A percentile compares a stretch with the other conserved stretches of the same genome.
phyloP scores from a whole-genome alignment of 305 asterid genomes.

The Withania somnifera region DNA sequence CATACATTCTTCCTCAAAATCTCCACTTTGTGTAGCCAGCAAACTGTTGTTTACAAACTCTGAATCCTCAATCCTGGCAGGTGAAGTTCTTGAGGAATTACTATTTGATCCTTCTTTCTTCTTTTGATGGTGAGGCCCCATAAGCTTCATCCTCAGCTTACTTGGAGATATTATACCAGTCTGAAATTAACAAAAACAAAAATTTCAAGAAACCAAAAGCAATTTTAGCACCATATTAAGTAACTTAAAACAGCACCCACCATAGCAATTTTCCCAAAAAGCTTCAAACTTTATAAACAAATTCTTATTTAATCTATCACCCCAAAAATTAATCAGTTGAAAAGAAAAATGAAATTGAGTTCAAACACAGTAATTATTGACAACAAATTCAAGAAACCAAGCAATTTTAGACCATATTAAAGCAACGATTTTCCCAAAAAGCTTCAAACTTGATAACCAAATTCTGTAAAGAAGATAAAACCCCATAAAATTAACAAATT shows the following conservation, averaged over 20 bases:
- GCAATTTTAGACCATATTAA: not conserved
- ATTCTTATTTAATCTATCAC: no score
- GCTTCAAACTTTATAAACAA: no score
- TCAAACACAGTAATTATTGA: no score
- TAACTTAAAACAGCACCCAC: no score
- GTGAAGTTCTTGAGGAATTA: slow-evolving; percentile 90
- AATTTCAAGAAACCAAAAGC: not conserved
- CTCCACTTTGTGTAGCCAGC: slow-evolving; percentile 48
- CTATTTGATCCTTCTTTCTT: slow-evolving; percentile 68
- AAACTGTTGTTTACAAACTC: slow-evolving; percentile 72
- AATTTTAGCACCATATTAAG: not conserved
- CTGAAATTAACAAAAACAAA: slow-evolving; percentile 25
- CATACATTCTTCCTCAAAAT: slow-evolving; percentile 53
- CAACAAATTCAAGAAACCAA: not conserved
- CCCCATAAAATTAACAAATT: not conserved
- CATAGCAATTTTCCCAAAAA: no score
- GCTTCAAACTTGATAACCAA: not conserved
- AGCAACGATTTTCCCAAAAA: not conserved
- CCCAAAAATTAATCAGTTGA: no score
- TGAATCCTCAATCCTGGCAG: slow-evolving; percentile 64
- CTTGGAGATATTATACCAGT: slow-evolving; percentile 84
- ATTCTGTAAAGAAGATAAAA: not conserved
- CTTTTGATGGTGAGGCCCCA: slow-evolving; percentile 53
- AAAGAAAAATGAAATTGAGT: no score
- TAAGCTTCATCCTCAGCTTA: slow-evolving; percentile 82